Base-by-base conservation (phyloP, 1,139 yeast genomes). In the Blastobotrys arbuscula region DNA sequence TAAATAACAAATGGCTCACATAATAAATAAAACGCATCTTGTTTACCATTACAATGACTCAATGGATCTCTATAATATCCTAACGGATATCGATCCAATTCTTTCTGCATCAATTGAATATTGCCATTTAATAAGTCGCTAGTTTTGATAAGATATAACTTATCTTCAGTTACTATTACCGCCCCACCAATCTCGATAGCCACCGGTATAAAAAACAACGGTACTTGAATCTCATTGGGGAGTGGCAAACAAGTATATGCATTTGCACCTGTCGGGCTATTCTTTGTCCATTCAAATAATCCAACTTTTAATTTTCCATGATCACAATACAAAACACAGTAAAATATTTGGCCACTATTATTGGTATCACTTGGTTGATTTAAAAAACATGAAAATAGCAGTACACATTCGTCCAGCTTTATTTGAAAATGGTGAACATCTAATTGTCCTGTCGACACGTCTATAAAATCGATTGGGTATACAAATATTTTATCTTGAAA, bases 101-200 rank as follows among this genome's bases (percentile, higher is more conserved):
- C 41, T 33, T 41, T 23, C 13, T 35, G 10, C 9, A 16, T 36
- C 19, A 42, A 16, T 31, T 34, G 18, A 8, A 30, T 37, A 9
- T 41, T 37, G 24, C 61, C 60, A 24, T 59, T 55, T 44, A 58
- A 37, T 9, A 55, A 48, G 39, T 58, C 60, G 8, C 50, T 48
- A 20, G 55, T 42, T 2, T 53, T 51, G 10, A 56, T 53, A 24
- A 54, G 40, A n/a, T 51, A 44, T 13, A 58, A 38, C 36, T 42
- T 28, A n/a, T 43, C 39, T 4, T 24, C 43, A 1, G 55, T 49
- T 8, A 52, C 51, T 8, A 58, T 26, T 19, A 56, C 54, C 4
- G 55, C 49, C 3, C 54, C 58, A 2, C 52, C 50, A 20, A 52
- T 45, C 4, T 47, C 49, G n/a, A 48, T 45, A 3, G 45, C 44